Percentiles rank a stretch among this genome's conserved stretches.
phyloP scores from a whole-genome alignment of 345 rosid species.

The Combretum micranthum region DNA sequence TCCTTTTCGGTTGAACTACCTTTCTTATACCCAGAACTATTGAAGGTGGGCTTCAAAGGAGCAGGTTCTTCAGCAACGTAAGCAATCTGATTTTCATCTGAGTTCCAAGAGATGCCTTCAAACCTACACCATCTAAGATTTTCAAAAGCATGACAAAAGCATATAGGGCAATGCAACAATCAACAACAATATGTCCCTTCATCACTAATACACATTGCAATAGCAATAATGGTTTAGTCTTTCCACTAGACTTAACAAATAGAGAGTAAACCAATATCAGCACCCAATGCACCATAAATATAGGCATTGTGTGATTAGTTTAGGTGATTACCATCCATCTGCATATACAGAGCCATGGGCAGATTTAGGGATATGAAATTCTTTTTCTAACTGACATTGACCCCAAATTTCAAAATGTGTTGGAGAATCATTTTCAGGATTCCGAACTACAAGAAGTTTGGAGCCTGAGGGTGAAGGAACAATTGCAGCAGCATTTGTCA shows the following conservation, averaged over 20 bases:
- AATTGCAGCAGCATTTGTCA: slow-evolving; percentile 55
- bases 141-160: not conserved
- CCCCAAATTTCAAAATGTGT: slow-evolving; percentile 81
- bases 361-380: slow-evolving; percentile 65
- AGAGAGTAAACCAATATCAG: not conserved
- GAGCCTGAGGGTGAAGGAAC: slow-evolving; percentile 83
- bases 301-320: slow-evolving; percentile 5
- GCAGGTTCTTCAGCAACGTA: slow-evolving; percentile 82
- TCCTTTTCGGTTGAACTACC: slow-evolving; percentile 47
- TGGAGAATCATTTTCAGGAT: slow-evolving; percentile 77
- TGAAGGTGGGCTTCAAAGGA: slow-evolving; percentile 55
- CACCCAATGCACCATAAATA: not conserved
- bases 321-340: slow-evolving; percentile 70
- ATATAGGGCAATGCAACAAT: not conserved
- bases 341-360: slow-evolving; percentile 72
- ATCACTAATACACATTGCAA: not conserved
- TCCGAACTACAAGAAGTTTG: slow-evolving; percentile 68
- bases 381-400: slow-evolving; percentile 69
- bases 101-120: slow-evolving; percentile 93
- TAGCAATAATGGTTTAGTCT: not conserved
- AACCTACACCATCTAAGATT: slow-evolving; percentile 47
- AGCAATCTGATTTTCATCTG: slow-evolving; percentile 65
- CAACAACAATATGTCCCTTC: not conserved
- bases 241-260: not conserved
- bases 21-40: slow-evolving; percentile 48